These are phyloP conservation scores for Neonectria magnoliae DNA, from an alignment of 2,329 filamentous ascomycete genomes.

Conservation along the genomic window DNA sequence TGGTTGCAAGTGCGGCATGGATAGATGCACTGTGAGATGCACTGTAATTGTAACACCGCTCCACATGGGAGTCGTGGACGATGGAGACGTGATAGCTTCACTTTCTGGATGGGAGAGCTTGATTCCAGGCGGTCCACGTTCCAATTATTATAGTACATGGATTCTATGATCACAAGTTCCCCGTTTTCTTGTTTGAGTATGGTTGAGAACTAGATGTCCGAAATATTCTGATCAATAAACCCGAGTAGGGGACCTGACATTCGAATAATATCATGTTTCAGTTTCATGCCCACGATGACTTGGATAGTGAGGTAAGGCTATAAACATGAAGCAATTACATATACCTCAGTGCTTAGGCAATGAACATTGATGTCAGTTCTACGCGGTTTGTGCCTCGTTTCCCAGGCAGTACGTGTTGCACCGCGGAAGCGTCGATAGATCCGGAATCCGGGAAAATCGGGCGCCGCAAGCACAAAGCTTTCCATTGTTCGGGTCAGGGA, in stretches of 20 bases:
- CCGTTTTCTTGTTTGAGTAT: neutral
- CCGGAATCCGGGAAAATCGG: conserved; percentile 8
- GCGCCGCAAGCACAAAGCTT: neutral
- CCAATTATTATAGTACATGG: neutral
- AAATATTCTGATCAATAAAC: neutral
- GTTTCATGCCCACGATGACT: neutral
- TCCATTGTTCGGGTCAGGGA: neutral
- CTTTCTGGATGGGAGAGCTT: neutral
- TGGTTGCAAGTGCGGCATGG: conserved; percentile 11
- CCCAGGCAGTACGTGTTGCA: neutral
- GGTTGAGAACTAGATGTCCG: neutral
- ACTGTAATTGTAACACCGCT: conserved; percentile 9
- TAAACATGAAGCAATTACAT: neutral
- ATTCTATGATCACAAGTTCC: neutral
- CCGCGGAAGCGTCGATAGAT: conserved; percentile 4
- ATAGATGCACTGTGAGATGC: conserved; percentile 22
- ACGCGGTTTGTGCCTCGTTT: neutral
- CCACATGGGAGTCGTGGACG: neutral
- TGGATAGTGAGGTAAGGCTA: neutral
- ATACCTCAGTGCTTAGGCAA: neutral
- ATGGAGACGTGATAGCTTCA: conserved; percentile 15
- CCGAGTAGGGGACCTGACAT: neutral
- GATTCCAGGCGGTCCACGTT: neutral
- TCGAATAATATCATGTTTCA: neutral
- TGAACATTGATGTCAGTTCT: neutral